These are phyloP conservation scores for Tulasnella sp. DNA, from an alignment of 768 basidiomycete genomes.

Conservation along the genomic window DNA sequence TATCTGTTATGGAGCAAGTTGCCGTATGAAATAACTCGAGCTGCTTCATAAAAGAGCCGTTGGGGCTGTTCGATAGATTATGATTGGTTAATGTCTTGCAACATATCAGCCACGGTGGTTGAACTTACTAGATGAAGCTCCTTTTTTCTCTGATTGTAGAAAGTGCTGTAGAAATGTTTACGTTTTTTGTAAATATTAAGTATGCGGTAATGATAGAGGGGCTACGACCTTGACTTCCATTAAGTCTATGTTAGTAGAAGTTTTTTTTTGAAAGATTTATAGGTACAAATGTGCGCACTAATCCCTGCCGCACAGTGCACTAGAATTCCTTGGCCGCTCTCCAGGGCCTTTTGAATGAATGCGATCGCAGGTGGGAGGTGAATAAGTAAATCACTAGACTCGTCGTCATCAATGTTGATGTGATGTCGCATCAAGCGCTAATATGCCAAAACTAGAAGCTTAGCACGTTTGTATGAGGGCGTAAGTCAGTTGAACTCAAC, in stretches of 20 bases:
- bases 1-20: conserved; percentile 52
- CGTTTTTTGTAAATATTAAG: conserved; percentile 61
- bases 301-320: conserved; percentile 88
- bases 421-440: conserved; percentile 76
- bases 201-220: conserved; percentile 81
- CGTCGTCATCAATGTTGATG: conserved; percentile 65
- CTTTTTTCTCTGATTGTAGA: too few species aligned
- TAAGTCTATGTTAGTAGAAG: too few species aligned
- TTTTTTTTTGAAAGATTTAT: neutral
- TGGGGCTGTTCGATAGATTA: conserved; percentile 66
- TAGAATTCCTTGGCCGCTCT: conserved; percentile 67
- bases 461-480: too few species aligned
- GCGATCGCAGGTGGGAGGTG: conserved; percentile 71
- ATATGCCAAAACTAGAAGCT: neutral
- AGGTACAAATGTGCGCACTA: conserved; percentile 55
- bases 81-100: too few species aligned
- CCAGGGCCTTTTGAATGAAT: conserved; percentile 71
- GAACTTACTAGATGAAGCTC: too few species aligned
- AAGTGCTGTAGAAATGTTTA: conserved; percentile 45
- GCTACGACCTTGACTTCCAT: conserved; percentile 56
- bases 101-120: too few species aligned
- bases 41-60: conserved; percentile 69
- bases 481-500: conserved; percentile 32
- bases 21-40: conserved; percentile 70
- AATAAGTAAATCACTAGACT: conserved; percentile 64